Evolutionary conservation across 2,329 filamentous ascomycete species (phyloP).

Genomic region (Scytalidium lignicola): DNA sequence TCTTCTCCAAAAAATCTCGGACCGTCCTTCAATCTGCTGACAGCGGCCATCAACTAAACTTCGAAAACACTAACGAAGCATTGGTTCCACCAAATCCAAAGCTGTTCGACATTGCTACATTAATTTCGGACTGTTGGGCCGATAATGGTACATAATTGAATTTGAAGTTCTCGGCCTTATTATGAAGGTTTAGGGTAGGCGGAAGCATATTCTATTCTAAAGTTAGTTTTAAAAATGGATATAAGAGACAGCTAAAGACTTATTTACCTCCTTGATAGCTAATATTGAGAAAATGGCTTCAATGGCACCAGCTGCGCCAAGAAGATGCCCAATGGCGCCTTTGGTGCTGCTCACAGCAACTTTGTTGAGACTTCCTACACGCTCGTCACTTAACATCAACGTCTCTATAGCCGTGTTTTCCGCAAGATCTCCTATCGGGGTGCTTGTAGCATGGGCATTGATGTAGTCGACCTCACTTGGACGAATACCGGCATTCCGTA

Average conservation of each 20-base stretch:
- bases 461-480: constrained; percentile 80
- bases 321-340: constrained; percentile 82
- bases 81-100: constrained; percentile 98
- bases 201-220: constrained; percentile 66
- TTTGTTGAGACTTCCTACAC: constrained; percentile 52
- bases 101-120: constrained; percentile 83
- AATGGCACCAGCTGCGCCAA: constrained; percentile 86
- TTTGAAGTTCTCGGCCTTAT: constrained; percentile 59
- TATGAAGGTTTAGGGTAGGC: constrained; percentile 77
- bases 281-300: constrained; percentile 84
- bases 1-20: too few relatives aligned
- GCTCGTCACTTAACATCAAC: constrained; percentile 70
- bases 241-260: background rate
- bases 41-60: constrained; percentile 15
- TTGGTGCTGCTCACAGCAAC: constrained; percentile 92
- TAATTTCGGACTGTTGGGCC: constrained; percentile 65
- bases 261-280: constrained; percentile 68
- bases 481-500: constrained; percentile 64
- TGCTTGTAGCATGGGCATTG: constrained; percentile 93
- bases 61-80: constrained; percentile 72
- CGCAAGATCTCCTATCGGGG: constrained; percentile 76
- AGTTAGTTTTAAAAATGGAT: background rate
- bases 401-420: constrained; percentile 79
- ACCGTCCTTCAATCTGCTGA: too few relatives aligned
- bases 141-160: constrained; percentile 80